phyloP scores from a whole-genome alignment of 306 rosid species.

The Vicia sativa region DNA sequence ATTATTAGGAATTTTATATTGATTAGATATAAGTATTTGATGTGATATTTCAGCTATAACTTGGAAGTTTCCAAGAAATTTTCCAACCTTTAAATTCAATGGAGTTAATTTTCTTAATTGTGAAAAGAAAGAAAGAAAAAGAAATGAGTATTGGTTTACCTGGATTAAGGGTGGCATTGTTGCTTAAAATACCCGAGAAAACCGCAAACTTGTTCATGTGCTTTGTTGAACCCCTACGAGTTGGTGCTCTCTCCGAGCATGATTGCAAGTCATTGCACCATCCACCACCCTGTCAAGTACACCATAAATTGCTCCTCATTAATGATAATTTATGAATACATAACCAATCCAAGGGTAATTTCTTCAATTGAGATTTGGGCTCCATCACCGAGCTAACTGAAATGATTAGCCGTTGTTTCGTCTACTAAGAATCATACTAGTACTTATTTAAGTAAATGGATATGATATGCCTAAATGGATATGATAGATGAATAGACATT shows the following conservation, averaged over 20 bases:
- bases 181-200: constrained; percentile 79
- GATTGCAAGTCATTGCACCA: constrained; percentile 86
- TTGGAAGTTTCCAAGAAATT: no score
- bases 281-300: constrained; percentile 80
- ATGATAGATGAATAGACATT: no score
- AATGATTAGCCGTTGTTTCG: neutral
- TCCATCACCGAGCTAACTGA: constrained; percentile 43
- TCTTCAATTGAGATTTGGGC: constrained; percentile 30
- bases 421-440: neutral
- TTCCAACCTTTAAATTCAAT: constrained; percentile 6
- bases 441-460: no score
- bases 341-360: neutral
- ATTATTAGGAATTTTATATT: no score
- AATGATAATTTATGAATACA: constrained; percentile 29
- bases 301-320: neutral
- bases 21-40: no score
- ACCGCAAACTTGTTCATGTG: constrained; percentile 66
- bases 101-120: neutral
- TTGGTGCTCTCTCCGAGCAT: constrained; percentile 76
- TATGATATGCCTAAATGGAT: no score
- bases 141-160: constrained; percentile 43
- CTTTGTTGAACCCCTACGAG: constrained; percentile 80
- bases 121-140: neutral
- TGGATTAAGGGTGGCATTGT: constrained; percentile 81
- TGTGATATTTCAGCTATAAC: no score